Conservation (phyloP, 83 land plant genomes). For the Picea abies region DNA sequence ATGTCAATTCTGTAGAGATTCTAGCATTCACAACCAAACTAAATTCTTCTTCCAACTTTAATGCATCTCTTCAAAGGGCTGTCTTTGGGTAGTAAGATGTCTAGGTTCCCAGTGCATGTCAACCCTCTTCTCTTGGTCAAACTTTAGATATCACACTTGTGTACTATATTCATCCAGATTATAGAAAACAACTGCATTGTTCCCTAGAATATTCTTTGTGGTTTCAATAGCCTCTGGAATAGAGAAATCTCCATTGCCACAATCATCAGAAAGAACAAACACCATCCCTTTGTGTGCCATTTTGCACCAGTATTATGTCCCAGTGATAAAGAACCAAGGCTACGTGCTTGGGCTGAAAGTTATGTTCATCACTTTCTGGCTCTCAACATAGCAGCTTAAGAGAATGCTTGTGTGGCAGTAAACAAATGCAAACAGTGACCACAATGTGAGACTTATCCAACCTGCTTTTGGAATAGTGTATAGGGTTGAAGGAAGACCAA, state of each 20-base stretch:
- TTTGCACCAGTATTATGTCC: too few relatives aligned
- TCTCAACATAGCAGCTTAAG: constrained; percentile 74
- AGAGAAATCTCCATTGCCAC: constrained; percentile 84
- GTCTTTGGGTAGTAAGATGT: too few relatives aligned
- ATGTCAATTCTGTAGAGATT: too few relatives aligned
- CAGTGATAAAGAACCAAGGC: too few relatives aligned
- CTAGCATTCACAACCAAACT: too few relatives aligned
- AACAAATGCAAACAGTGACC: constrained; percentile 55
- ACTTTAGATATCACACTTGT: background rate
- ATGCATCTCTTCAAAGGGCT: too few relatives aligned
- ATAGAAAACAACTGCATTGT: constrained; percentile 73
- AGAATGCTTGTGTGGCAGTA: constrained; percentile 86
- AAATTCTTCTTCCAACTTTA: too few relatives aligned
- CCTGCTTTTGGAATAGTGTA: too few relatives aligned
- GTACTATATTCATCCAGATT: constrained; percentile 36
- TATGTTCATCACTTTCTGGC: constrained; percentile 31
- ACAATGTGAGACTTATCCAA: constrained; percentile 61
- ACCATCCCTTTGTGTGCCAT: constrained; percentile 73
- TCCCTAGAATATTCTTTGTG: constrained; percentile 61
- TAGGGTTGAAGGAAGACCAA: constrained; percentile 89
- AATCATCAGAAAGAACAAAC: constrained; percentile 75
- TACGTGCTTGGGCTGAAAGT: too few relatives aligned
- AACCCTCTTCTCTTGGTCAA: too few relatives aligned
- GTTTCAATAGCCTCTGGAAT: constrained; percentile 75
- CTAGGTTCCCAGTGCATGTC: too few relatives aligned